Conservation (phyloP, 352 stramenopile genomes). For the Phytophthora pistaciae region DNA sequence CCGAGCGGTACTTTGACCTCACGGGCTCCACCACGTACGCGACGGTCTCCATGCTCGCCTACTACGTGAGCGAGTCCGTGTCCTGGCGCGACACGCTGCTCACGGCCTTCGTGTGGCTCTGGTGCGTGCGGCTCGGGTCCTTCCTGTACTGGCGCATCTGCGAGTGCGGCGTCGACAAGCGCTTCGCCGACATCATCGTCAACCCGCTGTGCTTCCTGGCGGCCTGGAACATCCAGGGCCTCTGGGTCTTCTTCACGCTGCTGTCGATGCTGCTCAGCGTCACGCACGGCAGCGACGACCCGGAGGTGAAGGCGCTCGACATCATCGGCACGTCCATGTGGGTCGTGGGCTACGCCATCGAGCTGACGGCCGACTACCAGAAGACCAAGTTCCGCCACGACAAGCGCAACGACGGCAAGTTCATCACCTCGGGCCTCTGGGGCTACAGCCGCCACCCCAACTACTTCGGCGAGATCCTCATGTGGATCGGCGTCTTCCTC, state of each 20-base stretch:
- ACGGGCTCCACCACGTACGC: conserved; percentile 77
- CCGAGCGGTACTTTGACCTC: conserved; percentile 82
- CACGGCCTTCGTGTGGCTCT: conserved; percentile 69
- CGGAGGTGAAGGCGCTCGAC: conserved; percentile 43
- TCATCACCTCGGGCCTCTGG: conserved; percentile 85
- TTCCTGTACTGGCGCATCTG: conserved; percentile 81
- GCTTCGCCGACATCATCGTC: conserved; percentile 74
- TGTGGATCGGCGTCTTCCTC: conserved; percentile 84
- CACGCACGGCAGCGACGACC: conserved; percentile 42
- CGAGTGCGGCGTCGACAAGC: conserved; percentile 64
- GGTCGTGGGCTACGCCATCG: conserved; percentile 68
- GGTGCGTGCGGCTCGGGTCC: conserved; percentile 72
- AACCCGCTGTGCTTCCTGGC: conserved; percentile 75
- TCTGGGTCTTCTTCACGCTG: conserved; percentile 82
- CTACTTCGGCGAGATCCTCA: conserved; percentile 92
- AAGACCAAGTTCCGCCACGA: conserved; percentile 79
- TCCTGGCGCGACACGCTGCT: conserved; percentile 65
- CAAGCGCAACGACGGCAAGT: conserved; percentile 70
- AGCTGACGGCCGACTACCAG: conserved; percentile 77
- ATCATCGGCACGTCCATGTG: conserved; percentile 49
- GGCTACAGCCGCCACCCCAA: conserved; percentile 92
- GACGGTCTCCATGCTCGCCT: conserved; percentile 52
- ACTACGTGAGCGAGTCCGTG: conserved; percentile 35
- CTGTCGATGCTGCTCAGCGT: conserved; percentile 66
- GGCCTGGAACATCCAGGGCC: conserved; percentile 80